These are phyloP conservation scores for Saccharomycopsis hybrid DNA, from an alignment of 1,139 yeast species.

Conservation along the genomic window DNA sequence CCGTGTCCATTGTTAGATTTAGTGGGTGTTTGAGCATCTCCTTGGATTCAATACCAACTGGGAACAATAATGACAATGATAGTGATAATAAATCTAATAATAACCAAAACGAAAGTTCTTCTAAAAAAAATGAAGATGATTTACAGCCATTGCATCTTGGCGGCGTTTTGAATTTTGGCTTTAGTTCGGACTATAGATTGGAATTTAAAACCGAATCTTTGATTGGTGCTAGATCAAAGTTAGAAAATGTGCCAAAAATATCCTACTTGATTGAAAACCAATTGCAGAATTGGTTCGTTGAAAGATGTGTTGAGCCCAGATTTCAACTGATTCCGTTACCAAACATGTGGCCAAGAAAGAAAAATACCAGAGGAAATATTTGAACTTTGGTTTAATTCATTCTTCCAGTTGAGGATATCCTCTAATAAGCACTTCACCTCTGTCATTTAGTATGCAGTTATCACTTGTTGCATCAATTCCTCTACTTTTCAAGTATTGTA, in stretches of 20 bases:
- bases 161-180: slow-evolving; percentile 79
- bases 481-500: slow-evolving; percentile 24
- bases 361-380: slow-evolving; percentile 46
- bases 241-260: slow-evolving; percentile 90
- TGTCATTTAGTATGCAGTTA: slow-evolving; percentile 25
- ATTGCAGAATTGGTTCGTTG: slow-evolving; percentile 84
- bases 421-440: slow-evolving; percentile 25
- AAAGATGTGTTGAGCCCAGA: slow-evolving; percentile 89
- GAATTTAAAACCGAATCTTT: slow-evolving; percentile 82
- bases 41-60: slow-evolving; percentile 46
- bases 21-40: slow-evolving; percentile 90
- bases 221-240: slow-evolving; percentile 86
- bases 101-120: slow-evolving; percentile 1
- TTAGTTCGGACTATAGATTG: slow-evolving; percentile 82
- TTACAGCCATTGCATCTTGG: slow-evolving; percentile 28
- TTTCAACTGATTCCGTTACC: slow-evolving; percentile 82
- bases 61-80: slow-evolving; percentile 28
- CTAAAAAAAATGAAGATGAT: not conserved
- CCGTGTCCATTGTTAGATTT: slow-evolving; percentile 85
- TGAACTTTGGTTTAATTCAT: not conserved
- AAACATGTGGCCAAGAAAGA: slow-evolving; percentile 82
- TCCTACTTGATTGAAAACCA: slow-evolving; percentile 78
- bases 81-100: slow-evolving; percentile 10
- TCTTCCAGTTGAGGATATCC: slow-evolving; percentile 22
- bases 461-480: slow-evolving; percentile 28